These are phyloP conservation scores for Fusarium tuaranense DNA, from an alignment of 2,329 filamentous ascomycete genomes.

Conservation along the genomic window DNA sequence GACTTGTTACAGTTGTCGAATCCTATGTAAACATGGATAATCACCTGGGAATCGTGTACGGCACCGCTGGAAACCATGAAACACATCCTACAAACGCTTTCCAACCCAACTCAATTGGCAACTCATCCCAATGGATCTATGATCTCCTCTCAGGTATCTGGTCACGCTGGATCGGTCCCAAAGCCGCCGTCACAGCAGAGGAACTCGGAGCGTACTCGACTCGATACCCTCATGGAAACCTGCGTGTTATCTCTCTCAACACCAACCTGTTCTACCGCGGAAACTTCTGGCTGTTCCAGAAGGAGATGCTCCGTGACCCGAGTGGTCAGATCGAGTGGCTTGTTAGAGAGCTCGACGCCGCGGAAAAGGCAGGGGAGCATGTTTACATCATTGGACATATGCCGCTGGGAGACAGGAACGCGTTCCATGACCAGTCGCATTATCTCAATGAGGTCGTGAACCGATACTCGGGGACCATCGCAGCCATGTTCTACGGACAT, in stretches of 20 bases:
- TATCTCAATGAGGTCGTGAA: slow-evolving; percentile 66
- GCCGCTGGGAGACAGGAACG: slow-evolving; percentile 62
- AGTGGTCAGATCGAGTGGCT: slow-evolving; percentile 66
- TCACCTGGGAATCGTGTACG: slow-evolving; percentile 60
- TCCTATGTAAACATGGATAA: slow-evolving; percentile 61
- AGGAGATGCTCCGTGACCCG: slow-evolving; percentile 63
- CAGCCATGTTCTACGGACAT: slow-evolving; percentile 68
- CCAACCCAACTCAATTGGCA: slow-evolving; percentile 53
- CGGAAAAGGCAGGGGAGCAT: slow-evolving; percentile 63
- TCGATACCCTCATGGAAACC: slow-evolving; percentile 56
- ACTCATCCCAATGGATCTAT: slow-evolving; percentile 65
- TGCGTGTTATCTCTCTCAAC: slow-evolving; percentile 70
- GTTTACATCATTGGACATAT: slow-evolving; percentile 71
- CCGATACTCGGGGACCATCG: slow-evolving; percentile 65
- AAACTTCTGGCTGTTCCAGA: slow-evolving; percentile 68
- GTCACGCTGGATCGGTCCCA: slow-evolving; percentile 58
- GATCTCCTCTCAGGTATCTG: slow-evolving; percentile 60
- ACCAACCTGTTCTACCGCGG: slow-evolving; percentile 70
- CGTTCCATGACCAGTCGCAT: slow-evolving; percentile 64
- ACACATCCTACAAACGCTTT: slow-evolving; percentile 65
- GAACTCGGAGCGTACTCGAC: slow-evolving; percentile 64
- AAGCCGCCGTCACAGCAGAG: slow-evolving; percentile 46
- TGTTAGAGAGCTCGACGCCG: slow-evolving; percentile 62
- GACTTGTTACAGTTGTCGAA: slow-evolving; percentile 50
- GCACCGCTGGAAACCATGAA: slow-evolving; percentile 69